phyloP scores from a whole-genome alignment of 345 rosid genomes.

The Lepidium africanum region DNA sequence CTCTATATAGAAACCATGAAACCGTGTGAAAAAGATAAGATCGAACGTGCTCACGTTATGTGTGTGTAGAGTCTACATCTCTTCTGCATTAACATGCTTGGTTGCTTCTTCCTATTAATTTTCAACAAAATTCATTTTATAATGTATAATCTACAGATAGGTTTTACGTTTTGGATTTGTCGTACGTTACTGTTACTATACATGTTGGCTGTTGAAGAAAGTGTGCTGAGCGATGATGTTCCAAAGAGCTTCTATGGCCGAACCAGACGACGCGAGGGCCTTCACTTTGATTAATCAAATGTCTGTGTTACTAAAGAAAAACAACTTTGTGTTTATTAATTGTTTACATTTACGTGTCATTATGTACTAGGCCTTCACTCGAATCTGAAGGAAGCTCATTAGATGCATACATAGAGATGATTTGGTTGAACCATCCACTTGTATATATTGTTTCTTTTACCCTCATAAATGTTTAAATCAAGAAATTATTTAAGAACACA shows the following conservation, averaged over 20 bases:
- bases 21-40: neutral
- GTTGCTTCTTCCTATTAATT: neutral
- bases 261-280: neutral
- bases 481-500: neutral
- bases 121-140: neutral
- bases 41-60: neutral
- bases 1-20: neutral
- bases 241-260: neutral
- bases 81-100: neutral
- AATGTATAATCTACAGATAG: no score
- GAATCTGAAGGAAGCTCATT: neutral
- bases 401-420: constrained; percentile 12
- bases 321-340: neutral
- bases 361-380: neutral
- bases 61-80: neutral
- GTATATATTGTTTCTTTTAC: neutral
- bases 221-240: neutral
- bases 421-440: neutral
- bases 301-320: neutral
- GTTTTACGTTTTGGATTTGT: neutral
- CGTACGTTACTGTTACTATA: neutral
- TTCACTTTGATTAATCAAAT: constrained; percentile 2
- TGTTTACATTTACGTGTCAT: neutral
- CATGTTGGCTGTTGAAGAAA: constrained; percentile 1
- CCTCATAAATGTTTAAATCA: neutral